Base-by-base conservation (phyloP, 345 rosid species). In the Citrus cavaleriei region DNA sequence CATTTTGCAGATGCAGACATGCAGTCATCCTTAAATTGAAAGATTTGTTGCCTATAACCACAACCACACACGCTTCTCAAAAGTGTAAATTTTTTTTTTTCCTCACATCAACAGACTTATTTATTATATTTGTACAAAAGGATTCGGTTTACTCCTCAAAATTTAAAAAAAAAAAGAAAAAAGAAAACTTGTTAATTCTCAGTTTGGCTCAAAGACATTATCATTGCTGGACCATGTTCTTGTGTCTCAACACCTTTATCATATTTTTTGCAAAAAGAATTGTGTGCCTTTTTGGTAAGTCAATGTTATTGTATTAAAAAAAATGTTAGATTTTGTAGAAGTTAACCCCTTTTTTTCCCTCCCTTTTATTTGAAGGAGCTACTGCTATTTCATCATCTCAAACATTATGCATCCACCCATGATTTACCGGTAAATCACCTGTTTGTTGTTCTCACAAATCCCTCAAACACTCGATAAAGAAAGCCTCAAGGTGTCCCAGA, bases 401-500 rank as follows among this genome's bases (percentile, higher is more conserved):
- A 65, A 32, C 42, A 34, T 34, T 34, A 19, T 57, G 60, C 60
- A 57, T 57, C 60, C 22, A 57, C 10, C 22, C 74, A 28, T 7
- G 72, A 65, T 12, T 19, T 65, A 34, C 13, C 24, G 8, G 42
- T 10, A 38, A 30, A 38, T 38, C 37, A 30, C 40, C 60, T 1
- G 54, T 5, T 60, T 61, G 37, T 38, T 13, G 51, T 68, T 7
- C 74, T 24, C 42, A 19, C 54, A 61, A 30, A 61, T 61, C 54
- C 68, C 72, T 24, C 55, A 75, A 34, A 58, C 69, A 66, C 49
- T 30, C 18, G 27, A 57, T 49, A 64, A 67, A 64, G 35, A 51
- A 1, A 69, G n/a, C 65, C 80, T 78, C 70, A 38, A 60, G 24
- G 21, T 42, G 74, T 63, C 83, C 87, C 60, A 37, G 59, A 82